Evolutionary conservation across 495 filamentous ascomycete genomes (phyloP), one percentile per base, ranked within the genome.

Genomic region (Pseudomonodictys pantanalensis): DNA sequence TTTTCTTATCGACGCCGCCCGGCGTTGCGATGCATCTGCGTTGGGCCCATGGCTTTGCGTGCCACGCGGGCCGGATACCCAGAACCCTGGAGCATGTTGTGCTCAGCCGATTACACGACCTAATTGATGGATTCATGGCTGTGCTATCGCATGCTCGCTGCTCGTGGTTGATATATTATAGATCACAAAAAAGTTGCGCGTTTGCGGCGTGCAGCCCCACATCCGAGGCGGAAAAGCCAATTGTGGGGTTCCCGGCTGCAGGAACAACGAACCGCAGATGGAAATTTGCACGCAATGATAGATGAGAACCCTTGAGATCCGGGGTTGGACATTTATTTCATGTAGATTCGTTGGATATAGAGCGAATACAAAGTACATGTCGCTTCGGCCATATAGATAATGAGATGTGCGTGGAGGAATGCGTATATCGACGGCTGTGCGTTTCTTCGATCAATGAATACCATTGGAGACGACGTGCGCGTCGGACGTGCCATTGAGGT

Each of bases 1-100:
- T 44, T 23, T 63, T 63, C 53, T 63, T 63, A 26, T 63, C 53
- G 29, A 63, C 52, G 3, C 17, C 35, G 17, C 29, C 43, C 24
- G 26, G 25, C 23, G 26, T 42, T 22, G 44, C n/a, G n/a, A 1
- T 32, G 26, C 50, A 32, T 35, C 26, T 30, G 8, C 44, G 26
- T 30, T 9, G 6, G n/a, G n/a, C 32, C 58, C 51, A 42, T 22
- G 18, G 9, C 44, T 24, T 29, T 18, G 10, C 25, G 24, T 43
- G 52, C 33, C 47, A 7, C 26, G 10, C 57, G 6, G 48, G 39
- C 58, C 51, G 33, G 58, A 45, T 23, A 1, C 9, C 39, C 2
- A 7, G 33, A 32, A 10, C 24, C 6, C 18, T 41, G 15, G 22
- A 44, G 29, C 51, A 44, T 33, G 25, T 25, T 28, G 23, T 20